A percentile compares a stretch with the other conserved stretches of the same genome.
phyloP scores from a whole-genome alignment of 2,329 filamentous ascomycete genomes.

The Elsinoe necatrix region DNA sequence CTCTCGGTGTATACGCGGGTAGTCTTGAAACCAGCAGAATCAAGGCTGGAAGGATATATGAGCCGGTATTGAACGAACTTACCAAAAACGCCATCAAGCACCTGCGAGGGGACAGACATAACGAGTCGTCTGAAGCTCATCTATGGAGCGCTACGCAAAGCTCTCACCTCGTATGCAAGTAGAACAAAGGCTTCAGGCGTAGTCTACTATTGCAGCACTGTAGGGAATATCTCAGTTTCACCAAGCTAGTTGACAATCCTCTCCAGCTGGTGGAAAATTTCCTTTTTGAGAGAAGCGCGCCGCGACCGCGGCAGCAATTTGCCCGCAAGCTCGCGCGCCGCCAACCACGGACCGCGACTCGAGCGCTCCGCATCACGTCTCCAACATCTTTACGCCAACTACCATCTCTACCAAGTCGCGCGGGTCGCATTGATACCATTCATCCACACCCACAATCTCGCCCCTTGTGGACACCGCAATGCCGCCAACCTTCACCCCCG shows the following conservation, averaged over 20 bases:
- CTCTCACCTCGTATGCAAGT: neutral
- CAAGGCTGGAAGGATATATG: too few relatives aligned
- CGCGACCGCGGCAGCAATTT: neutral
- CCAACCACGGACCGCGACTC: neutral
- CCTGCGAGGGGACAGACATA: conserved; percentile 20
- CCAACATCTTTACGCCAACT: neutral
- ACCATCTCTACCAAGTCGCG: neutral
- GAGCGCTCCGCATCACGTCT: neutral
- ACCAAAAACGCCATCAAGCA: conserved; percentile 56
- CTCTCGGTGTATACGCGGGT: too few relatives aligned
- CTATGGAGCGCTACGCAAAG: neutral
- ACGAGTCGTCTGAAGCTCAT: conserved; percentile 12
- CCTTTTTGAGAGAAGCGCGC: neutral
- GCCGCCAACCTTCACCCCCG: conserved; percentile 21
- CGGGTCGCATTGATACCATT: neutral
- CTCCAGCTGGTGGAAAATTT: conserved; percentile 8
- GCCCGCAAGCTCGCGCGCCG: neutral
- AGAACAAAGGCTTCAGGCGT: neutral
- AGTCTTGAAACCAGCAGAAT: too few relatives aligned
- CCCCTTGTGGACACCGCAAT: conserved; percentile 26
- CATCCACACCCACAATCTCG: neutral
- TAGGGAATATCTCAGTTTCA: conserved; percentile 13
- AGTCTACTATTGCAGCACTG: conserved; percentile 12
- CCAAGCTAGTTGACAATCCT: conserved; percentile 1
- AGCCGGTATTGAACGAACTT: conserved; percentile 21